phyloP scores from a whole-genome alignment of 1,284 basidiomycete species.

The Erythrobasidium hasegawianum region DNA sequence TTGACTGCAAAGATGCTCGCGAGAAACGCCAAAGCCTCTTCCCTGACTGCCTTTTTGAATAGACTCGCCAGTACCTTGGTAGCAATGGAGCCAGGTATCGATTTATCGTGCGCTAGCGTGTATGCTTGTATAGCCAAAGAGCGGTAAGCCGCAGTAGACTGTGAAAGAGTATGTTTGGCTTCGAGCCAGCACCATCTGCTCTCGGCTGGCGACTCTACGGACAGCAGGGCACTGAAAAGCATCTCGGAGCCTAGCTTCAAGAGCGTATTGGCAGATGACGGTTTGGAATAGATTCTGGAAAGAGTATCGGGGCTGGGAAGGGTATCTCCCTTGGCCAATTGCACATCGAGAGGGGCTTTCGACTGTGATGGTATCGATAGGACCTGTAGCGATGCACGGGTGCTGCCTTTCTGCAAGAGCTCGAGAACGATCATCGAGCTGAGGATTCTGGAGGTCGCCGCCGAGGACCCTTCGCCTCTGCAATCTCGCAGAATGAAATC shows the following conservation, averaged over 20 bases:
- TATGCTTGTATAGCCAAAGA: constrained; percentile 54
- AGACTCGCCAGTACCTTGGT: constrained; percentile 48
- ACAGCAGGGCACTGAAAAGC: constrained; percentile 40
- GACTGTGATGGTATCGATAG: no score
- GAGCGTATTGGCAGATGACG: constrained; percentile 43
- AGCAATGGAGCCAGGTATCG: constrained; percentile 32
- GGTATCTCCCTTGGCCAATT: no score
- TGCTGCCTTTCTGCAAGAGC: no score
- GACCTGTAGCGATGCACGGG: no score
- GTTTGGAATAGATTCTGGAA: constrained; percentile 42
- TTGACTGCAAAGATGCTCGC: constrained; percentile 61
- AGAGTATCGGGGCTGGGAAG: not conserved
- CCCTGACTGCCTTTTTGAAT: constrained; percentile 62
- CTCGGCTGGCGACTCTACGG: constrained; percentile 25
- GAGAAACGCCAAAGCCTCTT: constrained; percentile 75
- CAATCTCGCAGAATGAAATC: no score
- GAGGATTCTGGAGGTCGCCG: no score
- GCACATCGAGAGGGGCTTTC: no score
- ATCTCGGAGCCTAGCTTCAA: constrained; percentile 45
- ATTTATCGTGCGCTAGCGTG: constrained; percentile 57
- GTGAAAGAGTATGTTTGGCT: not conserved
- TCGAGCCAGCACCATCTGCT: constrained; percentile 40
- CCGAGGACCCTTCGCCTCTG: no score
- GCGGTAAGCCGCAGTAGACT: constrained; percentile 12
- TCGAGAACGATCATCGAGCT: no score